These are phyloP conservation scores for Melaleuca alternifolia DNA, from an alignment of 345 rosid genomes.

Conservation along the genomic window DNA sequence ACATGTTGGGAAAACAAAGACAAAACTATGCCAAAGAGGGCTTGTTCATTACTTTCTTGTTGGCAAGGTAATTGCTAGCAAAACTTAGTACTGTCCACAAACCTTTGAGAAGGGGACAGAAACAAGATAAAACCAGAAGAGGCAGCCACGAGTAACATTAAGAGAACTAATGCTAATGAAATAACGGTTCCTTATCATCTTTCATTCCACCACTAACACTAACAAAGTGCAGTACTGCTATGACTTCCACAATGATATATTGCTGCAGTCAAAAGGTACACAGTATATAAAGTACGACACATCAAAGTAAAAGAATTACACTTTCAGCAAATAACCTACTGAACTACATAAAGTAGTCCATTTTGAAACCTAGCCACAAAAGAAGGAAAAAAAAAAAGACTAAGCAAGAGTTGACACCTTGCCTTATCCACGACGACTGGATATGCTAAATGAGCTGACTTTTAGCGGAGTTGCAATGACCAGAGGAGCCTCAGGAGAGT, in stretches of 20 bases:
- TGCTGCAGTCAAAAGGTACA: not conserved
- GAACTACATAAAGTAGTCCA: not conserved
- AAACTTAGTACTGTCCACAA: not conserved
- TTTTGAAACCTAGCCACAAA: not conserved
- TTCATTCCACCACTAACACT: not conserved
- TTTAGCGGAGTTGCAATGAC: constrained; percentile 93
- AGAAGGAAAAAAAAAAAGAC: not conserved
- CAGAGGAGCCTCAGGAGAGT: constrained; percentile 95
- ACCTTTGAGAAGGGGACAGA: constrained; percentile 1
- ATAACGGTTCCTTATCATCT: not conserved
- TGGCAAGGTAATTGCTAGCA: not conserved
- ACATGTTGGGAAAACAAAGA: not conserved
- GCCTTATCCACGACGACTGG: constrained; percentile 54
- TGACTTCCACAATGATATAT: not conserved
- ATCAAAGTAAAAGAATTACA: not conserved
- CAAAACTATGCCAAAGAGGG: not conserved
- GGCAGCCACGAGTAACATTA: not conserved
- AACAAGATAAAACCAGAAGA: not conserved
- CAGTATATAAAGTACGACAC: not conserved
- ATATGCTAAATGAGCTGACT: constrained; percentile 97
- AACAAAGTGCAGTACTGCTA: not conserved
- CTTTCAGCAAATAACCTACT: not conserved
- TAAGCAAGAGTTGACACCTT: not conserved
- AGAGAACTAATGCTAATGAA: not conserved
- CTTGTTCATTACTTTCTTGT: not conserved